Conservation (phyloP, 768 basidiomycete species). For the Boletus sp. region DNA sequence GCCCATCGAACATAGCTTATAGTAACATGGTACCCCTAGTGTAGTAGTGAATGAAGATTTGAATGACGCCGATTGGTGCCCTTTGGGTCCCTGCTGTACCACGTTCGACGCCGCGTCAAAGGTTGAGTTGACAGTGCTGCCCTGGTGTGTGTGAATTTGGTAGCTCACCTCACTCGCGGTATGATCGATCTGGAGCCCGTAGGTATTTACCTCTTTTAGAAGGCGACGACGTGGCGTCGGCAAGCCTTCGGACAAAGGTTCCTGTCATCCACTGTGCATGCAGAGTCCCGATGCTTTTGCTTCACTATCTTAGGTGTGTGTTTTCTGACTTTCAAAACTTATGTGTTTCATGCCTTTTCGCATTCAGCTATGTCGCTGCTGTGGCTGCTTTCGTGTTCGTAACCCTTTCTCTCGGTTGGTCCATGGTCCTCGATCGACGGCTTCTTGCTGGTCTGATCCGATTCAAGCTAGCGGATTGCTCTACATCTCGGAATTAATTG, state of each 20-base stretch:
- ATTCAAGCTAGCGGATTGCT: slow-evolving; percentile 83
- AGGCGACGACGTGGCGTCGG: neutral
- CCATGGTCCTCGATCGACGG: neutral
- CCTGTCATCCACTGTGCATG: neutral
- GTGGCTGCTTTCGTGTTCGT: slow-evolving; percentile 83
- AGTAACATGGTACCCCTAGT: neutral
- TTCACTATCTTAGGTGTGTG: slow-evolving; percentile 61
- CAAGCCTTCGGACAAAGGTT: neutral
- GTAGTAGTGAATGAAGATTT: too few species aligned
- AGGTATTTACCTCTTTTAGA: neutral
- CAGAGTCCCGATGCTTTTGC: slow-evolving; percentile 37
- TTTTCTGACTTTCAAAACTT: slow-evolving; percentile 4
- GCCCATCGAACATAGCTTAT: slow-evolving; percentile 39
- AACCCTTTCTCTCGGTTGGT: slow-evolving; percentile 85
- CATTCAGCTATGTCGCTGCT: slow-evolving; percentile 69
- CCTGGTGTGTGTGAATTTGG: too few species aligned
- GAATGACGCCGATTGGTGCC: too few species aligned
- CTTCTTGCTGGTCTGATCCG: slow-evolving; percentile 5
- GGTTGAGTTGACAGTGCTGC: too few species aligned
- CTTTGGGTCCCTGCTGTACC: too few species aligned
- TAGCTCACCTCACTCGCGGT: too few species aligned
- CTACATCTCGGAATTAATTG: slow-evolving; percentile 93
- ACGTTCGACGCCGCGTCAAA: too few species aligned
- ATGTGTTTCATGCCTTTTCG: neutral
- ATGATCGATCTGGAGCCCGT: too few species aligned